Percentiles rank a stretch among this genome's conserved stretches.
Evolutionary conservation across 352 stramenopile genomes (phyloP).

Genomic region (Lagenidium giganteum): DNA sequence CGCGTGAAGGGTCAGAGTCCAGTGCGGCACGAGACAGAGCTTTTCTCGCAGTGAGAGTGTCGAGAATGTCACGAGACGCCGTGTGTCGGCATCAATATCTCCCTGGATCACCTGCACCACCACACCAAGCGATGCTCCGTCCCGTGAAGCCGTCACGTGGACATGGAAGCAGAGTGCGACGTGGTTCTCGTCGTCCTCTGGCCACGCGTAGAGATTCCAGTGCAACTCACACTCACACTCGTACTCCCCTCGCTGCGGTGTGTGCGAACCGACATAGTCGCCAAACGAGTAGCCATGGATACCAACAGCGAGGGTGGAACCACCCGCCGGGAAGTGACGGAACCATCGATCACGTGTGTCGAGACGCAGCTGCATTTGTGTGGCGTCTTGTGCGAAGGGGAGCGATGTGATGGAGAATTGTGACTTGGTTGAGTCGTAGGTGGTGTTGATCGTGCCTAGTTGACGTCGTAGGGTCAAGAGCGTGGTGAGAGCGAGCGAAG

Average conservation of each 20-base stretch:
- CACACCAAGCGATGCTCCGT: too few relatives aligned
- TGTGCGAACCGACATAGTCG: slow-evolving; percentile 13
- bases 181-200: background rate
- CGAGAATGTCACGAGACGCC: too few relatives aligned
- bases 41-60: too few relatives aligned
- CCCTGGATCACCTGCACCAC: too few relatives aligned
- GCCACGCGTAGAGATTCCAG: slow-evolving; percentile 12
- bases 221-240: too few relatives aligned
- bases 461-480: too few relatives aligned
- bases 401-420: background rate
- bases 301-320: slow-evolving; percentile 5
- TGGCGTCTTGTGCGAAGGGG: too few relatives aligned
- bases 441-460: too few relatives aligned
- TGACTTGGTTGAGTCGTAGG: background rate
- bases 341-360: slow-evolving; percentile 9
- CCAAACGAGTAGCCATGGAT: slow-evolving; percentile 1
- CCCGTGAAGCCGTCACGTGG: background rate
- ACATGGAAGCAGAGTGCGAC: slow-evolving; percentile 1
- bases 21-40: too few relatives aligned
- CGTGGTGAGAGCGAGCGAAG: too few relatives aligned
- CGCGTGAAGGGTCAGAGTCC: too few relatives aligned
- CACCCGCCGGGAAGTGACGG: slow-evolving; percentile 10
- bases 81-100: too few relatives aligned
- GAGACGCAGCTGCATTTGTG: slow-evolving; percentile 1
- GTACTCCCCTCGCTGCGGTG: background rate